Conservation (phyloP, 225 moss, liverwort and hornwort genomes). For the Marchantia paleacea region DNA sequence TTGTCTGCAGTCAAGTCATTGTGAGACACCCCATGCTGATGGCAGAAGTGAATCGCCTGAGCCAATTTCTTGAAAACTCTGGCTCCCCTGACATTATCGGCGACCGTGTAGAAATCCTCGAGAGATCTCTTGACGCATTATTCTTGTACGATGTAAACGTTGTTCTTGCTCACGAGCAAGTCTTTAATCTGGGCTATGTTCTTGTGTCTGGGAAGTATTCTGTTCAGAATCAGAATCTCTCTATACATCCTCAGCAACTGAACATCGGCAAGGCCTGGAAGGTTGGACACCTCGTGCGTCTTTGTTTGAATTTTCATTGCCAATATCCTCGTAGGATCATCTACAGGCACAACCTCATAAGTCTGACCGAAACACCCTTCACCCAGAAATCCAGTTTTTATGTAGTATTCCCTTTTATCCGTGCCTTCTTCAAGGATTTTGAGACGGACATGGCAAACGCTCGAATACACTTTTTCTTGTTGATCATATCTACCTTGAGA, state of each 20-base stretch:
- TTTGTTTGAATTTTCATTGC: constrained; percentile 1
- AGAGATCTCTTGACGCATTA: neutral
- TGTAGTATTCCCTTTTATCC: neutral
- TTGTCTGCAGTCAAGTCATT: neutral
- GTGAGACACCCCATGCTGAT: constrained; percentile 10
- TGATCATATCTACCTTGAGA: too few relatives aligned
- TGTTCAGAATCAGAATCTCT: constrained; percentile 11
- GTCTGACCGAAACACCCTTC: neutral
- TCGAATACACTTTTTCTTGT: too few relatives aligned
- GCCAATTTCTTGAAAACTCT: constrained; percentile 14
- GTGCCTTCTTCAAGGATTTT: neutral
- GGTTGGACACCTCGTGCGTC: neutral
- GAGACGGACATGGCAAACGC: too few relatives aligned
- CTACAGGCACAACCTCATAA: neutral
- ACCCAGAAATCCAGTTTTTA: neutral
- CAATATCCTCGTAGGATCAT: neutral
- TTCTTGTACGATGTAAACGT: neutral
- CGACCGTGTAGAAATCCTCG: neutral
- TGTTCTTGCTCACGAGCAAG: neutral
- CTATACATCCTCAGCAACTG: neutral
- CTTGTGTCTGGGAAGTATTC: constrained; percentile 9
- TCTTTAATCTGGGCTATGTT: constrained; percentile 1
- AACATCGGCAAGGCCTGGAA: neutral
- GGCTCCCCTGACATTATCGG: neutral
- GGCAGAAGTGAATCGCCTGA: constrained; percentile 1